Conservation (phyloP, 2,329 filamentous ascomycete species). For the Colletotrichum endophyticum region DNA sequence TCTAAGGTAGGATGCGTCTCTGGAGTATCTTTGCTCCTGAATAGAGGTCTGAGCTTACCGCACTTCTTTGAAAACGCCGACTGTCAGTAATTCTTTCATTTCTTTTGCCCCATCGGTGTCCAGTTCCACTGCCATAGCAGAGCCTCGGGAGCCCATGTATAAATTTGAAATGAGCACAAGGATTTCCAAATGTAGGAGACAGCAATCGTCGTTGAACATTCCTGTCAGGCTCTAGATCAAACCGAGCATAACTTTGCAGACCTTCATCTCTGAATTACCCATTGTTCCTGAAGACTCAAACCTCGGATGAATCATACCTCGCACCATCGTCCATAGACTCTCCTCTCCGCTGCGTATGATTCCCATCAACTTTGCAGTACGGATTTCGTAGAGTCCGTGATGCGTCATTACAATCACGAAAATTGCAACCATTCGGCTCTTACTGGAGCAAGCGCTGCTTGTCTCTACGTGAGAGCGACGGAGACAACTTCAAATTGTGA, state of each 20-base stretch:
- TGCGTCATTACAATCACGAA: neutral
- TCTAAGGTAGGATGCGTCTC: neutral
- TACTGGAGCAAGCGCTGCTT: neutral
- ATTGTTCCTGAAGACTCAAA: neutral
- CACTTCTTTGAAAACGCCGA: neutral
- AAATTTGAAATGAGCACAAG: neutral
- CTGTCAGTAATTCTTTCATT: accelerated
- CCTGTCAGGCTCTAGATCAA: neutral
- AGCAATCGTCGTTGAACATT: neutral
- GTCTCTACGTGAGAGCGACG: neutral
- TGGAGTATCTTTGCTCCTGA: neutral
- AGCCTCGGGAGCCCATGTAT: neutral
- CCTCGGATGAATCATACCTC: too few species aligned
- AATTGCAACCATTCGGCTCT: neutral
- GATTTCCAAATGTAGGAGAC: neutral
- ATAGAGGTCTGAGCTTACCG: neutral
- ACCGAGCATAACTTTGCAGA: neutral
- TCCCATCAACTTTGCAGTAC: neutral
- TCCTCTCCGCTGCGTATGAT: neutral
- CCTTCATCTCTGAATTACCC: neutral
- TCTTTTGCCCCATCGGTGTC: neutral
- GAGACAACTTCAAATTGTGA: neutral
- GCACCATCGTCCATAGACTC: neutral
- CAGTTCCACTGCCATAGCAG: neutral
- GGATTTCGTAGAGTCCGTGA: neutral